Evolutionary conservation across 495 filamentous ascomycete species (phyloP).

Genomic region (Aspergillus panamensis): DNA sequence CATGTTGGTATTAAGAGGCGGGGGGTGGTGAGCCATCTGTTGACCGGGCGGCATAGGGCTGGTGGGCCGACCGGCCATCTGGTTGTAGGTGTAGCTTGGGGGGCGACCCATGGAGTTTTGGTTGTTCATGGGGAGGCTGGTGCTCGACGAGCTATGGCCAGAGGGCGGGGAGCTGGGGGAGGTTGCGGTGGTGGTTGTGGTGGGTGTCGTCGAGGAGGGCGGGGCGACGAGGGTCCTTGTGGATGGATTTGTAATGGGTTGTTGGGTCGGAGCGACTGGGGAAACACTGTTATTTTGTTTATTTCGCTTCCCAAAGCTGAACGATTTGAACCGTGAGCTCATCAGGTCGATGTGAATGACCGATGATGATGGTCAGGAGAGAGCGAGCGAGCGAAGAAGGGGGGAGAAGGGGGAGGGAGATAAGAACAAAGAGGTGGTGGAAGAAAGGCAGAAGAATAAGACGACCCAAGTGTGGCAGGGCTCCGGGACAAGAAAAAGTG

Average conservation of each 20-base stretch:
- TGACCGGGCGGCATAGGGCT: constrained; percentile 57
- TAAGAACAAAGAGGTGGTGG: constrained; percentile 6
- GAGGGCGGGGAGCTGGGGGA: constrained; percentile 39
- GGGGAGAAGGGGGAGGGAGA: constrained; percentile 17
- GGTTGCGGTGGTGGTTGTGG: constrained; percentile 36
- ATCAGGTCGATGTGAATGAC: constrained; percentile 46
- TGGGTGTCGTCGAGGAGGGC: constrained; percentile 27
- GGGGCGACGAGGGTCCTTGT: constrained; percentile 28
- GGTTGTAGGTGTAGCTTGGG: constrained; percentile 70
- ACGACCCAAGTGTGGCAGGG: not conserved
- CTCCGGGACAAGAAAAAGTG: constrained; percentile 1
- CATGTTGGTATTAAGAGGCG: constrained; percentile 64
- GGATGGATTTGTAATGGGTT: constrained; percentile 17
- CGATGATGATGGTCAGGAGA: constrained; percentile 16
- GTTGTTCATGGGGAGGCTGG: constrained; percentile 52
- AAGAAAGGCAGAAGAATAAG: constrained; percentile 7
- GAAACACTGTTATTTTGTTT: constrained; percentile 25
- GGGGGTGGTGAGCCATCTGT: constrained; percentile 66
- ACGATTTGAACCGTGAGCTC: constrained; percentile 50
- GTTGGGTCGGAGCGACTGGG: constrained; percentile 15
- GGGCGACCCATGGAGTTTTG: constrained; percentile 53
- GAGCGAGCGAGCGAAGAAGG: constrained; percentile 7
- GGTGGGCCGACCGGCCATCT: constrained; percentile 56
- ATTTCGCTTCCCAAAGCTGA: constrained; percentile 47
- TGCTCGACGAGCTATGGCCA: constrained; percentile 45